These are phyloP conservation scores for Tilletia caries DNA, from an alignment of 1,284 basidiomycete species.

Conservation along the genomic window DNA sequence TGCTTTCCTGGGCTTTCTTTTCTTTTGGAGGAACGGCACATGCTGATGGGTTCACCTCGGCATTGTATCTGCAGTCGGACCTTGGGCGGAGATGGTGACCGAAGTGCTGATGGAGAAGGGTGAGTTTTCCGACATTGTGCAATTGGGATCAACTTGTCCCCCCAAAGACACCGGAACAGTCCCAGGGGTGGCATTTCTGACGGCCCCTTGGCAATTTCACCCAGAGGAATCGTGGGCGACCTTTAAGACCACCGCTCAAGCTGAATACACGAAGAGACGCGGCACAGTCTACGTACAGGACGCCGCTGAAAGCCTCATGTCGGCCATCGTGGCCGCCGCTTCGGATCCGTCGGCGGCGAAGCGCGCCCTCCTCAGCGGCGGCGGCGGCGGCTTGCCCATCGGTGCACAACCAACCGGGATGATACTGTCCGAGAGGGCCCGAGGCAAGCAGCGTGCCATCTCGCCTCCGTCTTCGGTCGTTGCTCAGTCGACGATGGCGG, in stretches of 20 bases:
- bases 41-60: too few relatives aligned
- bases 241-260: background rate
- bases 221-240: background rate
- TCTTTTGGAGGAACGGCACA: background rate
- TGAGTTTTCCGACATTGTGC: too few relatives aligned
- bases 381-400: background rate
- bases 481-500: background rate
- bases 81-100: too few relatives aligned
- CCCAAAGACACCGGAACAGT: too few relatives aligned
- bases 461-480: background rate
- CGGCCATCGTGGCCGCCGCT: background rate
- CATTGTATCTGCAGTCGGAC: too few relatives aligned
- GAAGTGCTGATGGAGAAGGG: too few relatives aligned
- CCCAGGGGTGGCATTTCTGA: too few relatives aligned
- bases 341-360: background rate
- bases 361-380: too few relatives aligned
- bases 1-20: background rate
- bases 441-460: slow-evolving; percentile 7
- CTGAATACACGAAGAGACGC: background rate
- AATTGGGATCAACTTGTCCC: too few relatives aligned
- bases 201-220: too few relatives aligned
- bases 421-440: background rate
- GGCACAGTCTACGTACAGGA: background rate
- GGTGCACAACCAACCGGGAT: background rate
- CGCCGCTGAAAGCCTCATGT: background rate